Evolutionary conservation across 345 rosid genomes (phyloP).

Genomic region (Eucalyptus pauciflora): DNA sequence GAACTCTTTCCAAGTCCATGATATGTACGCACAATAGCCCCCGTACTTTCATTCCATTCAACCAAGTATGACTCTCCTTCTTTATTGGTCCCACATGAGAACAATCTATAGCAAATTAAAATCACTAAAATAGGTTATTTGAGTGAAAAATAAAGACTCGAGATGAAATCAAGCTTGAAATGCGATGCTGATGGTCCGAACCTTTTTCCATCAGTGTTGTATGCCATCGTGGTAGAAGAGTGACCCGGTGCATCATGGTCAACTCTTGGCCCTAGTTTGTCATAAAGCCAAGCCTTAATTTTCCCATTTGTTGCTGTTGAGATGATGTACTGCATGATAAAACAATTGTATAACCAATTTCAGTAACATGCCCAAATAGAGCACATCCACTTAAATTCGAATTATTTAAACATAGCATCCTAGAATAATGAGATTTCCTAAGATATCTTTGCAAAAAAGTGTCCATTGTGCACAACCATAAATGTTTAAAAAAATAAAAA

Average conservation of each 20-base stretch:
- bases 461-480: neutral
- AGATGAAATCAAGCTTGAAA: neutral
- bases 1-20: conserved; percentile 65
- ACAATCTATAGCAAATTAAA: conserved; percentile 23
- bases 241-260: conserved; percentile 74
- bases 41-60: conserved; percentile 87
- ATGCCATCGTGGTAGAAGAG: conserved; percentile 55
- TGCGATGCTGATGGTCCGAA: conserved; percentile 1
- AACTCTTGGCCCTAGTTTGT: conserved; percentile 15
- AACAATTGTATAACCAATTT: neutral
- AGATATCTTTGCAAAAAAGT: neutral
- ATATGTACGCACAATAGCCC: conserved; percentile 45
- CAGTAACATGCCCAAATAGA: neutral
- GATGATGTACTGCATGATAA: conserved; percentile 34
- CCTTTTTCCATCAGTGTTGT: conserved; percentile 75
- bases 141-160: neutral
- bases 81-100: conserved; percentile 72
- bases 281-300: conserved; percentile 76
- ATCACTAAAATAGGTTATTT: neutral
- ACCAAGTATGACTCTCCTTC: conserved; percentile 69
- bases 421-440: neutral
- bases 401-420: neutral
- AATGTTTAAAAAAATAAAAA: too few relatives aligned
- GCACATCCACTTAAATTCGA: neutral
- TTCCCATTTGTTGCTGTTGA: conserved; percentile 63